Percentiles rank a stretch among this genome's conserved stretches.
Evolutionary conservation across 169 alveolate genomes (phyloP).

Genomic region (Plasmodium fragile): DNA sequence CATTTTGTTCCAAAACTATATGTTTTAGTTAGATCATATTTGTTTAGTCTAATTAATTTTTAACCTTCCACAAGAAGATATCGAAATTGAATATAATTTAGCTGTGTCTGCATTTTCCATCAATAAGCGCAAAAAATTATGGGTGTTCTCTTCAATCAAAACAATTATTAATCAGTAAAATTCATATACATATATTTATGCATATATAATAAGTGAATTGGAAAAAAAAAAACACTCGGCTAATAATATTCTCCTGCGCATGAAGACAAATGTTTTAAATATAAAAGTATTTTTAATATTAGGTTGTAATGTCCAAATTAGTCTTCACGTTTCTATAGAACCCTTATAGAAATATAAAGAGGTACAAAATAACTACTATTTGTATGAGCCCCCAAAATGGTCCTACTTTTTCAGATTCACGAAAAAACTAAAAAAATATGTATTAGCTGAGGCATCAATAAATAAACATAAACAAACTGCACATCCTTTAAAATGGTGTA

Average conservation of each 20-base stretch:
- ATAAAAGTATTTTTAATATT: not conserved
- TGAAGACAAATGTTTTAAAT: not conserved
- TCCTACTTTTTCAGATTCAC: not conserved
- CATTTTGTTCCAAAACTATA: not conserved
- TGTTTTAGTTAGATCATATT: not conserved
- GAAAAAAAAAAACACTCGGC: not conserved
- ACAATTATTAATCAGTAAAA: not conserved
- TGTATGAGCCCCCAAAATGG: not conserved
- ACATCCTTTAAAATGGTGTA: not conserved
- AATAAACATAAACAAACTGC: not conserved
- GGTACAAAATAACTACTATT: not conserved
- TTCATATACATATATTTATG: not conserved
- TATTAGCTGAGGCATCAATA: not conserved
- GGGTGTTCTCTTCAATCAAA: not conserved
- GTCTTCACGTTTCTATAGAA: not conserved
- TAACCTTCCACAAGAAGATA: not conserved
- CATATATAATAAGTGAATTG: not conserved
- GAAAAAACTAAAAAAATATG: not conserved
- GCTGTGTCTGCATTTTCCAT: not conserved
- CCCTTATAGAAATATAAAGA: not conserved
- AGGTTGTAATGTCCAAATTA: not conserved
- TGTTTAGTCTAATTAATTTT: not conserved
- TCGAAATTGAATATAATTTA: not conserved
- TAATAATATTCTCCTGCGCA: not conserved
- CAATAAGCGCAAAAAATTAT: not conserved